Base-by-base conservation (phyloP, 768 basidiomycete genomes). In the Phlebiopsis flavidoalba region DNA sequence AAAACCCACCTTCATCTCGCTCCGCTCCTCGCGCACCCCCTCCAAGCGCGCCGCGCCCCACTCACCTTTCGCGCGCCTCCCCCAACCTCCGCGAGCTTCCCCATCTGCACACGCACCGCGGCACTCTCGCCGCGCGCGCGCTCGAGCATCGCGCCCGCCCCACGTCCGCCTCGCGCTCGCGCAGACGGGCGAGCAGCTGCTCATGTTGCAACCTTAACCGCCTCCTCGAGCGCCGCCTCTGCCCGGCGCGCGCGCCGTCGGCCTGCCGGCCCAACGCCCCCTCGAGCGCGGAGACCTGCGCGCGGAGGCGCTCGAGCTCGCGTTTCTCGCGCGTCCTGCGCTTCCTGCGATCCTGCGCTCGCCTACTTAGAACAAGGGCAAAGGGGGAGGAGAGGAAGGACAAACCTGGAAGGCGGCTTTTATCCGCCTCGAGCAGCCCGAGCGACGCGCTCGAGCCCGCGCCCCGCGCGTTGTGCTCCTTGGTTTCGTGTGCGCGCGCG, bases 341-440 rank as follows among this genome's bases (percentile, higher is more conserved):
- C 37, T 14, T 7, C 37, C 8, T 8, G 37, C 37, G 14, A 14
- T 7, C 8, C 14, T 14, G 14, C 8, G 8, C 40, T 43, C 40
- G 3, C 40, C 37, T 24, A n/a, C 5, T 52, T 1, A 52, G 17
- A 14, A 52, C 21, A 7, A 24, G 50, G 7, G 14, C 21, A 10
- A 52, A 26, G 10, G 26, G 26, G 46, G 17, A 58, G 5, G 14
- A n/a, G 17, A 19, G 35, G 47, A 21, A 52, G 19, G 31, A 22
- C 59, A 3, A 6, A 60, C 59, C 40, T 36, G 15, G 12, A 36
- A 24, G 10, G 59, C 22, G n/a, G 53, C 52, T 45, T 60, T n/a
- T 48, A n/a, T 62, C 60, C 56, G 31, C 24, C 57, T 62, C 60
- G 11, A 62, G 46, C 12, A 48, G 15, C 19, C 46, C 48, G 2